Conservation (phyloP, 1,139 yeast species). For the Hansenula sp. region DNA sequence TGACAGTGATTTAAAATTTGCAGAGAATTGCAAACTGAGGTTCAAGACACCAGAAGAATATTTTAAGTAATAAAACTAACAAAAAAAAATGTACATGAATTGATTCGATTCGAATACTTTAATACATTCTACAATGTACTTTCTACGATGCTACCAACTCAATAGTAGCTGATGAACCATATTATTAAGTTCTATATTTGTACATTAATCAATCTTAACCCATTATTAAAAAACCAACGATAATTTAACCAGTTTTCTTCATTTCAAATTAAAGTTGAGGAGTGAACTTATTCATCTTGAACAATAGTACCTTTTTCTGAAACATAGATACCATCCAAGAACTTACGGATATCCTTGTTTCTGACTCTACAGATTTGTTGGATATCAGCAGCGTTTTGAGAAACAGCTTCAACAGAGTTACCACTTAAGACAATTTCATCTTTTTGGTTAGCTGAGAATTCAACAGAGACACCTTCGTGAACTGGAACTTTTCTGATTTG, state of each 20-base stretch:
- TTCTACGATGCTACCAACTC: constrained; percentile 4
- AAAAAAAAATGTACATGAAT: no score
- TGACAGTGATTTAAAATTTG: constrained; percentile 72
- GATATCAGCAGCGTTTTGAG: constrained; percentile 97
- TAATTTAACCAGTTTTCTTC: background rate
- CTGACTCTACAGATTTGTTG: constrained; percentile 99
- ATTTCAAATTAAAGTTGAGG: no score
- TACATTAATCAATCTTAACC: constrained; percentile 1
- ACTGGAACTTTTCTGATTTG: constrained; percentile 84
- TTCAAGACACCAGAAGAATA: constrained; percentile 65
- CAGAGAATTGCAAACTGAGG: constrained; percentile 45
- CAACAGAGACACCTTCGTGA: constrained; percentile 85
- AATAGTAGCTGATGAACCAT: constrained; percentile 3
- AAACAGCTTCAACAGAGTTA: constrained; percentile 96
- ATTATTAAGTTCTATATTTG: constrained; percentile 1
- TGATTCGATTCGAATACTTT: background rate
- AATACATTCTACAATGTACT: background rate
- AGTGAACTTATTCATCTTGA: constrained; percentile 29
- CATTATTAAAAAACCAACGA: background rate
- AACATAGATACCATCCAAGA: constrained; percentile 99
- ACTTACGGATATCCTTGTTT: constrained; percentile 99
- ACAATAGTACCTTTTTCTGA: constrained; percentile 91
- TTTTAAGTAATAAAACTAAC: constrained; percentile 6
- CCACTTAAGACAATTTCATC: constrained; percentile 92
- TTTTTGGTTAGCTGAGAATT: constrained; percentile 80